These are phyloP conservation scores for Pyracantha coccinea DNA, from an alignment of 331 rosid species.

Conservation along the genomic window DNA sequence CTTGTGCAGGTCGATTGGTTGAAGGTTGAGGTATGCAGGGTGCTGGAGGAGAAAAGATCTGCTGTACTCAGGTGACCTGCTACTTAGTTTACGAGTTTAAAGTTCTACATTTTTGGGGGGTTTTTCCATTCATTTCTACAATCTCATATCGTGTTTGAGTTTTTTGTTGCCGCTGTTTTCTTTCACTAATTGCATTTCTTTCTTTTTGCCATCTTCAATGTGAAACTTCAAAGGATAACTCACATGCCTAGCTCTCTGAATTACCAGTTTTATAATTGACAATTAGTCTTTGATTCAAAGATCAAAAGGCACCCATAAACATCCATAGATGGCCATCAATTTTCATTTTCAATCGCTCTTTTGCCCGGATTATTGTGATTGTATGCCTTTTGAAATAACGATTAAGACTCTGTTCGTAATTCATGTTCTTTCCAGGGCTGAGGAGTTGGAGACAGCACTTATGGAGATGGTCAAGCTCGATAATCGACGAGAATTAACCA, in stretches of 20 bases:
- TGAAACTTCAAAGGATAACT: slow-evolving; percentile 1
- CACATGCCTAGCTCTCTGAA: background rate
- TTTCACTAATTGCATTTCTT: background rate
- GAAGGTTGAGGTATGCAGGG: slow-evolving; percentile 85
- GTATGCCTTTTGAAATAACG: slow-evolving; percentile 3
- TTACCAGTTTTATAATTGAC: slow-evolving; percentile 1
- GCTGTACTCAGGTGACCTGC: slow-evolving; percentile 64
- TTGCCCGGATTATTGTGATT: background rate
- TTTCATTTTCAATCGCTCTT: background rate
- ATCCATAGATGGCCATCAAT: background rate
- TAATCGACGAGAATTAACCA: slow-evolving; percentile 61
- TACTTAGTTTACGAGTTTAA: background rate
- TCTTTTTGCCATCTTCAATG: slow-evolving; percentile 8
- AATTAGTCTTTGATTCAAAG: background rate
- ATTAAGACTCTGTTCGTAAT: slow-evolving; percentile 17
- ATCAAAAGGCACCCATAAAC: background rate
- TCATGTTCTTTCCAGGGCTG: slow-evolving; percentile 50
- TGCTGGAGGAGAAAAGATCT: slow-evolving; percentile 90
- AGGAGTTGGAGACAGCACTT: slow-evolving; percentile 91
- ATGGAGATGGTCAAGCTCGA: slow-evolving; percentile 81
- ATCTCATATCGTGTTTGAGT: background rate
- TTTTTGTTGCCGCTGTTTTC: slow-evolving; percentile 3
- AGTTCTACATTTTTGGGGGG: background rate
- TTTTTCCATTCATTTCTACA: background rate
- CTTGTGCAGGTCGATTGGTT: slow-evolving; percentile 78